These are phyloP conservation scores for Butyriboletus appendiculatus DNA, from an alignment of 1,284 basidiomycete species.

Conservation along the genomic window DNA sequence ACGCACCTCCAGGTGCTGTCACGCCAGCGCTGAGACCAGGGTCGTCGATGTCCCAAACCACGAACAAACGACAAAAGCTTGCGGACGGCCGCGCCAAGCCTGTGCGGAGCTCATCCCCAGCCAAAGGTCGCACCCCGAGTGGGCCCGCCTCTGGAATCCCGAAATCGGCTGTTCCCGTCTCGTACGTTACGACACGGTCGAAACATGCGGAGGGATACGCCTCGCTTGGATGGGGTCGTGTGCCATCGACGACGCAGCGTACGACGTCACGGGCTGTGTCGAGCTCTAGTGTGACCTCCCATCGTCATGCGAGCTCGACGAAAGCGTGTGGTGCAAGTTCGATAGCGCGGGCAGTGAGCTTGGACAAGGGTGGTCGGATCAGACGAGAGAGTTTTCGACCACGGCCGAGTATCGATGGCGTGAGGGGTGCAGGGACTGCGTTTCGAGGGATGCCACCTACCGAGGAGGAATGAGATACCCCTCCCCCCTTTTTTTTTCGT, in stretches of 20 bases:
- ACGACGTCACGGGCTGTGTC: constrained; percentile 26
- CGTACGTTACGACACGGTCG: constrained; percentile 25
- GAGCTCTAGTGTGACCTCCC: constrained; percentile 13
- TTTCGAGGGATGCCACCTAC: constrained; percentile 32
- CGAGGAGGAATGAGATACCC: constrained; percentile 25
- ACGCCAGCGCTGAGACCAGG: constrained; percentile 61
- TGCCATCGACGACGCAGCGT: constrained; percentile 29
- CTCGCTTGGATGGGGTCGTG: constrained; percentile 33
- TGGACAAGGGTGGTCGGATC: constrained; percentile 46
- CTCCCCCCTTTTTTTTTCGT: background rate
- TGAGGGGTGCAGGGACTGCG: constrained; percentile 20
- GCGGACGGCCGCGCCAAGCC: constrained; percentile 38
- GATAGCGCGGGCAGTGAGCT: constrained; percentile 28
- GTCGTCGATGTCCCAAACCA: constrained; percentile 45
- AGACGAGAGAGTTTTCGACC: constrained; percentile 77
- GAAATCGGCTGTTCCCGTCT: constrained; percentile 6
- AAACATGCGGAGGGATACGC: constrained; percentile 28
- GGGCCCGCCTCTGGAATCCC: constrained; percentile 19
- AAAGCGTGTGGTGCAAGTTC: constrained; percentile 22
- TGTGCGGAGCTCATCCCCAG: constrained; percentile 25
- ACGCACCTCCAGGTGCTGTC: constrained; percentile 40
- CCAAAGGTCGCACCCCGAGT: constrained; percentile 32
- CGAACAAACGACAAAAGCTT: constrained; percentile 58
- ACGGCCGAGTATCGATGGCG: constrained; percentile 60
- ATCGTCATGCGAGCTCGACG: constrained; percentile 8